A percentile compares a stretch with the other conserved stretches of the same genome.
These are phyloP conservation scores for Chaetomium cochliodes DNA, from an alignment of 495 filamentous ascomycete genomes.

Conservation along the genomic window DNA sequence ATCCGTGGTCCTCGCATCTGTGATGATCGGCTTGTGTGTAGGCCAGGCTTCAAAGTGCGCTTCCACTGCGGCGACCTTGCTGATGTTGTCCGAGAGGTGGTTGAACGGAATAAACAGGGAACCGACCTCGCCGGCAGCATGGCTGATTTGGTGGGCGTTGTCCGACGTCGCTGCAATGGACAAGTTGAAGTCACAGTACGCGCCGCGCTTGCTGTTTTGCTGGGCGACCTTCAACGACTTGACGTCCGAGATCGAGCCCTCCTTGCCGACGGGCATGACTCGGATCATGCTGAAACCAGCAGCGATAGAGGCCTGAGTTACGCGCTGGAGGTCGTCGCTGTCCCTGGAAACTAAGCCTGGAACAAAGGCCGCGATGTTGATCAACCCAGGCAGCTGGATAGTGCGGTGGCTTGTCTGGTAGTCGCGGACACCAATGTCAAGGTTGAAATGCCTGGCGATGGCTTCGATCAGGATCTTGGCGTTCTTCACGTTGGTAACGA, in stretches of 20 bases:
- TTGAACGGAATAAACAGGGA: slow-evolving; percentile 89
- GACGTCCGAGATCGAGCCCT: slow-evolving; percentile 70
- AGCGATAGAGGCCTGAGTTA: slow-evolving; percentile 72
- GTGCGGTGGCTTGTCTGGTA: slow-evolving; percentile 86
- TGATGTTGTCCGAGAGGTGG: slow-evolving; percentile 81
- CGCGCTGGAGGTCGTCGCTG: slow-evolving; percentile 66
- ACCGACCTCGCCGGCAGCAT: slow-evolving; percentile 71
- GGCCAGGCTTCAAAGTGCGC: slow-evolving; percentile 83
- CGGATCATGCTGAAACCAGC: slow-evolving; percentile 83
- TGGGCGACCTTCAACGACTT: slow-evolving; percentile 72
- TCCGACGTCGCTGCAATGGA: slow-evolving; percentile 76
- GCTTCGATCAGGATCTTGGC: slow-evolving; percentile 96
- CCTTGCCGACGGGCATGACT: slow-evolving; percentile 73
- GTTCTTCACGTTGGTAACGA: slow-evolving; percentile 99
- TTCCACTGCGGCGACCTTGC: slow-evolving; percentile 78
- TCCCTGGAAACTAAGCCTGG: slow-evolving; percentile 64
- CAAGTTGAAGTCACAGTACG: slow-evolving; percentile 82
- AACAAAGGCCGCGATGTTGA: slow-evolving; percentile 80
- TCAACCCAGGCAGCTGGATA: slow-evolving; percentile 69
- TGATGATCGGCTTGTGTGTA: slow-evolving; percentile 77
- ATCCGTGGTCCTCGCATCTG: slow-evolving; percentile 80
- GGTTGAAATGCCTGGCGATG: slow-evolving; percentile 79
- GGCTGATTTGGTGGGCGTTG: slow-evolving; percentile 73
- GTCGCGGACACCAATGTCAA: slow-evolving; percentile 78
- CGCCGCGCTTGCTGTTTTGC: slow-evolving; percentile 64